phyloP scores from a whole-genome alignment of 1,284 basidiomycete genomes.

The Cutaneotrichosporon daszewskae region DNA sequence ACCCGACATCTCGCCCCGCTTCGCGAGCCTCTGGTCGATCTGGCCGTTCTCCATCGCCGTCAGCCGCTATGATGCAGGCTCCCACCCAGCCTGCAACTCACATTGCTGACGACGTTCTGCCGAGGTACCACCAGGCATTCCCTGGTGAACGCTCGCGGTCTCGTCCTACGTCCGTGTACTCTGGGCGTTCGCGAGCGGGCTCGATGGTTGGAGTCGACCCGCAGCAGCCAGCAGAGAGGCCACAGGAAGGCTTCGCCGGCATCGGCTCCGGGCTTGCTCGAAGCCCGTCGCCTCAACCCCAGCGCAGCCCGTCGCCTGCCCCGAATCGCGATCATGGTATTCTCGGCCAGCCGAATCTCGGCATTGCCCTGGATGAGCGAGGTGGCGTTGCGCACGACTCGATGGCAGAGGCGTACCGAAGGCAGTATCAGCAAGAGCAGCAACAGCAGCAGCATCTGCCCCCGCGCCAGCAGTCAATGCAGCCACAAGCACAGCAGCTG shows the following conservation, averaged over 20 bases:
- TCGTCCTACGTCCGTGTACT: conserved; percentile 45
- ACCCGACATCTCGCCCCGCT: conserved; percentile 59
- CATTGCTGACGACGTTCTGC: conserved; percentile 65
- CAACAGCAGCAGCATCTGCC: conserved; percentile 28
- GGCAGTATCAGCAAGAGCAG: conserved; percentile 42
- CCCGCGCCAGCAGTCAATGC: too few relatives aligned
- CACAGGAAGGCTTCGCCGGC: conserved; percentile 63
- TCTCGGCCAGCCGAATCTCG: conserved; percentile 51
- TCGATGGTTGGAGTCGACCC: conserved; percentile 18
- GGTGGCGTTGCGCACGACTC: conserved; percentile 74
- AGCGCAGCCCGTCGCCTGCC: conserved; percentile 32
- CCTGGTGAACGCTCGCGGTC: conserved; percentile 69
- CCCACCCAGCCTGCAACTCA: conserved; percentile 54
- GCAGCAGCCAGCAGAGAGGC: conserved; percentile 31
- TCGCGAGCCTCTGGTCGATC: conserved; percentile 24
- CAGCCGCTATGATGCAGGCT: conserved; percentile 63
- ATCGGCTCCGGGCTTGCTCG: conserved; percentile 61
- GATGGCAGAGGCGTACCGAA: conserved; percentile 58
- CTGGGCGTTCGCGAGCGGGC: conserved; percentile 36
- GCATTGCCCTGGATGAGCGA: conserved; percentile 69
- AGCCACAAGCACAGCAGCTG: conserved; percentile 24
- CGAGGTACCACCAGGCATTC: conserved; percentile 74
- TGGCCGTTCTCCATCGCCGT: conserved; percentile 29
- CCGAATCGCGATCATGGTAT: conserved; percentile 24
- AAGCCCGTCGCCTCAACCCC: too few relatives aligned